Evolutionary conservation across 441 rosid species (phyloP).

Genomic region (Jatropha podagrica): DNA sequence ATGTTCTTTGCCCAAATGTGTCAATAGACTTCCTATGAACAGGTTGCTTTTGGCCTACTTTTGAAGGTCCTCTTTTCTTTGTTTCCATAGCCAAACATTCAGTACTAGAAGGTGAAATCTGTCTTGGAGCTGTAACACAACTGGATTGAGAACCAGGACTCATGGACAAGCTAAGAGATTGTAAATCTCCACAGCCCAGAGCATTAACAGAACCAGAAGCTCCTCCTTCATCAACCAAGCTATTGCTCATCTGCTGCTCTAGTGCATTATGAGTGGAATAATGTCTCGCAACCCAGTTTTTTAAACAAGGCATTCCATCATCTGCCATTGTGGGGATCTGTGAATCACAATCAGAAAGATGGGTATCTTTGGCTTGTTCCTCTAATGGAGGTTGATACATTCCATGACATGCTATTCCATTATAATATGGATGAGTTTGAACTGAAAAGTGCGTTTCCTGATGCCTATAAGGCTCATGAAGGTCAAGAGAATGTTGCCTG

Average conservation of each 20-base stretch:
- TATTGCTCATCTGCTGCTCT: constrained; percentile 36
- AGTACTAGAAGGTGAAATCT: constrained; percentile 46
- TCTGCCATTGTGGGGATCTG: constrained; percentile 35
- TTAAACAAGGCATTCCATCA: constrained; percentile 36
- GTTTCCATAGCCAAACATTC: constrained; percentile 48
- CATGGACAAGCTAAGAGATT: constrained; percentile 70
- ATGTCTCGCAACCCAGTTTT: constrained; percentile 48
- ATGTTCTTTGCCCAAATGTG: constrained; percentile 96
- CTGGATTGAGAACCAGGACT: constrained; percentile 83
- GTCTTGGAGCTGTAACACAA: constrained; percentile 52
- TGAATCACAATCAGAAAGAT: constrained; percentile 33
- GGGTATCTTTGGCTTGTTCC: constrained; percentile 33
- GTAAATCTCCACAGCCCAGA: constrained; percentile 54
- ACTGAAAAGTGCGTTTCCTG: constrained; percentile 37
- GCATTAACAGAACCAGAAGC: constrained; percentile 33
- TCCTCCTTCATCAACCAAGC: constrained; percentile 36
- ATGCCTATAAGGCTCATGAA: constrained; percentile 37
- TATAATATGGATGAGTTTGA: constrained; percentile 35
- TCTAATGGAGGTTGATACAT: constrained; percentile 39
- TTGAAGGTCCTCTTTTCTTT: constrained; percentile 58
- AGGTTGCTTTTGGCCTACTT: constrained; percentile 61
- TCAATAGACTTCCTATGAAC: constrained; percentile 91
- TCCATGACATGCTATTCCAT: constrained; percentile 33
- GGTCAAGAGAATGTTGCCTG: constrained; percentile 42
- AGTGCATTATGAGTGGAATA: constrained; percentile 33